phyloP scores from a whole-genome alignment of 805 yeast species.

The Grigorovia transvaalensis region DNA sequence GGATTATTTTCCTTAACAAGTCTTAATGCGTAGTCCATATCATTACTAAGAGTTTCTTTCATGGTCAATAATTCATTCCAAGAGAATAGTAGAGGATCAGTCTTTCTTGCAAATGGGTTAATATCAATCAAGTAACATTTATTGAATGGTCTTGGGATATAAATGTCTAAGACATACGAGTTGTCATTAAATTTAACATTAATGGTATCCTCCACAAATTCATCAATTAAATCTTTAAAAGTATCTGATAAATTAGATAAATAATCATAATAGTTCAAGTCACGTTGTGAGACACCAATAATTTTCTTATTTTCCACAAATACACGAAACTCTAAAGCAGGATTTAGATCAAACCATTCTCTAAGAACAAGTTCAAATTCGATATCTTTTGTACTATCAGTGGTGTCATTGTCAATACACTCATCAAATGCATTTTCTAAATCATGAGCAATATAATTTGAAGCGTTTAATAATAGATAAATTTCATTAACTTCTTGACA shows the following conservation, averaged over 20 bases:
- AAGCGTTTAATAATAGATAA: constrained; percentile 71
- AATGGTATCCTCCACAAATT: constrained; percentile 43
- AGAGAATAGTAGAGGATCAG: constrained; percentile 69
- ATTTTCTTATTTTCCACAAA: constrained; percentile 58
- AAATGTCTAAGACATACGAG: constrained; percentile 66
- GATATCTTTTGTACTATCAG: constrained; percentile 13
- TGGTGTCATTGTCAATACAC: constrained; percentile 27
- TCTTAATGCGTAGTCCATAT: constrained; percentile 40
- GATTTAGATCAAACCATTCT: constrained; percentile 75
- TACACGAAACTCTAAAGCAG: constrained; percentile 85
- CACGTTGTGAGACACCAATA: constrained; percentile 76
- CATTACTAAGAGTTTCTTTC: constrained; percentile 1
- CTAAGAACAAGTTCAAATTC: constrained; percentile 62
- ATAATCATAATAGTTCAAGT: constrained; percentile 71
- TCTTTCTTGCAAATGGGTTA: constrained; percentile 70
- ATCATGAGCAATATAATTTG: constrained; percentile 83
- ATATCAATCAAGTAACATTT: constrained; percentile 68
- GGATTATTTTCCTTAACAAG: constrained; percentile 59
- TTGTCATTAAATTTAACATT: constrained; percentile 42
- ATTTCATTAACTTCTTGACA: constrained; percentile 67
- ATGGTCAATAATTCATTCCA: constrained; percentile 65
- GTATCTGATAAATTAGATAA: constrained; percentile 42
- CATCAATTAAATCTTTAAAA: constrained; percentile 38
- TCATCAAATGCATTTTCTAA: constrained; percentile 58
- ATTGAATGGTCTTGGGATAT: constrained; percentile 64